A percentile compares a stretch with the other conserved stretches of the same genome.
These are phyloP conservation scores for Thymus mandschuricus DNA, from an alignment of 257 asterid species.

Conservation along the genomic window DNA sequence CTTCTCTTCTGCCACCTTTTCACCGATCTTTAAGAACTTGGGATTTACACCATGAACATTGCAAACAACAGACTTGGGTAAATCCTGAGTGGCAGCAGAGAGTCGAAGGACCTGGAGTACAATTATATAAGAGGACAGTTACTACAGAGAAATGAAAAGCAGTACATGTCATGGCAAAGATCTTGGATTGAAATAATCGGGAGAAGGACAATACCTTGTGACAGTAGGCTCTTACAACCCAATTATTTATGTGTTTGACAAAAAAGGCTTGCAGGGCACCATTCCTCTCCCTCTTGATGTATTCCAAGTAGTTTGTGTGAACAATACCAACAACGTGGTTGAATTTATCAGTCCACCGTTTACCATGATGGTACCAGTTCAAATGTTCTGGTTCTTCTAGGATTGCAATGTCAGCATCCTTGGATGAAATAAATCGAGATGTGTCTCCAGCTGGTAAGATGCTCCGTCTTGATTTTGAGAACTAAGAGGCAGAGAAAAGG, in stretches of 20 bases:
- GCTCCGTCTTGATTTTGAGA: conserved; percentile 87
- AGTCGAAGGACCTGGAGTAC: conserved; percentile 83
- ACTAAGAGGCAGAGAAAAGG: conserved; percentile 43
- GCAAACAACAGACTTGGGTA: conserved; percentile 84
- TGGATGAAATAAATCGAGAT: conserved; percentile 79
- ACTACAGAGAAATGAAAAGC: conserved; percentile 15
- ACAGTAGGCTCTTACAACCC: conserved; percentile 89
- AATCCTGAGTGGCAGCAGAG: conserved; percentile 97
- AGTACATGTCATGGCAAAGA: conserved; percentile 13
- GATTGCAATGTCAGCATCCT: conserved; percentile 97
- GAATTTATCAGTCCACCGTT: conserved; percentile 98
- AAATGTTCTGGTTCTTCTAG: conserved; percentile 98
- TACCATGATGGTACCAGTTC: conserved; percentile 99
- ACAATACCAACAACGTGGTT: conserved; percentile 96
- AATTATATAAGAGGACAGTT: conserved; percentile 1
- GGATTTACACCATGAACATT: conserved; percentile 98
- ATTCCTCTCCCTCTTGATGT: conserved; percentile 96
- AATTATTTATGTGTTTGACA: conserved; percentile 93
- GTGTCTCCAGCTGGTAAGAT: conserved; percentile 98
- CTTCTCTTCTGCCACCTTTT: conserved; percentile 77
- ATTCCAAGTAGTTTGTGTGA: conserved; percentile 97
- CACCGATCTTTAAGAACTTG: conserved; percentile 85
- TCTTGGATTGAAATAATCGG: not conserved
- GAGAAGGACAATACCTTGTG: conserved; percentile 65
- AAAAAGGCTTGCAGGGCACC: conserved; percentile 95